These are phyloP conservation scores for Sclerospora graminicola DNA, from an alignment of 352 stramenopile species.

Conservation along the genomic window DNA sequence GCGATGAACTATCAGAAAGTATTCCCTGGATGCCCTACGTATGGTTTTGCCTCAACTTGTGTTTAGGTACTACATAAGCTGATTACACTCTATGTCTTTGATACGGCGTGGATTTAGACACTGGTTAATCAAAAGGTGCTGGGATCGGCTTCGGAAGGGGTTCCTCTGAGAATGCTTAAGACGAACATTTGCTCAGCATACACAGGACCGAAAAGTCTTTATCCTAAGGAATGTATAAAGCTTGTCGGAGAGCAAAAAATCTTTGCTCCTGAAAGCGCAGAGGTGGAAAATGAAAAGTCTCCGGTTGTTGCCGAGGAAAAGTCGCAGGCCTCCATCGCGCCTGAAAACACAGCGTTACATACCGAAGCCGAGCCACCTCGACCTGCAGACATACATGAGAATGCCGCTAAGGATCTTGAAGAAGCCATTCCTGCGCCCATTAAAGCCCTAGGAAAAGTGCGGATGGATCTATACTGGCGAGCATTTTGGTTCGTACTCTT, in stretches of 20 bases:
- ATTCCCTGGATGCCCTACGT: constrained; percentile 76
- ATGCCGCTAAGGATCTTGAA: constrained; percentile 28
- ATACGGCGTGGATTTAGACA: constrained; percentile 25
- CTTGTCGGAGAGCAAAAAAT: constrained; percentile 46
- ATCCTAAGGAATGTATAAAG: constrained; percentile 42
- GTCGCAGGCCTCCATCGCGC: background rate
- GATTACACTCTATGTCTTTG: background rate
- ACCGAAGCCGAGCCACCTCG: constrained; percentile 5
- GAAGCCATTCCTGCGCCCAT: constrained; percentile 12
- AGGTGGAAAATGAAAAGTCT: constrained; percentile 3
- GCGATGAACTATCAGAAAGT: constrained; percentile 30
- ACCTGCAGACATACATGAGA: constrained; percentile 14
- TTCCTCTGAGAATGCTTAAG: constrained; percentile 52
- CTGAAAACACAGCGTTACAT: constrained; percentile 2
- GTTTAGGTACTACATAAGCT: background rate
- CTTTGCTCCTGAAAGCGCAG: constrained; percentile 29
- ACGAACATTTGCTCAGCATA: constrained; percentile 51
- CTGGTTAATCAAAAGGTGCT: constrained; percentile 50
- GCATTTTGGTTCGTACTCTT: constrained; percentile 60
- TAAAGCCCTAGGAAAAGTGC: constrained; percentile 30
- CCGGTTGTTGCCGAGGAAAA: constrained; percentile 10
- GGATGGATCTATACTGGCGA: constrained; percentile 68
- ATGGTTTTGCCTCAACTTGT: constrained; percentile 5
- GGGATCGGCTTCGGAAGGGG: constrained; percentile 40
- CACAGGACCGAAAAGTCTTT: constrained; percentile 51